Evolutionary conservation across 202 grass and related monocot genomes (phyloP).

Genomic region (Setaria viridis): DNA sequence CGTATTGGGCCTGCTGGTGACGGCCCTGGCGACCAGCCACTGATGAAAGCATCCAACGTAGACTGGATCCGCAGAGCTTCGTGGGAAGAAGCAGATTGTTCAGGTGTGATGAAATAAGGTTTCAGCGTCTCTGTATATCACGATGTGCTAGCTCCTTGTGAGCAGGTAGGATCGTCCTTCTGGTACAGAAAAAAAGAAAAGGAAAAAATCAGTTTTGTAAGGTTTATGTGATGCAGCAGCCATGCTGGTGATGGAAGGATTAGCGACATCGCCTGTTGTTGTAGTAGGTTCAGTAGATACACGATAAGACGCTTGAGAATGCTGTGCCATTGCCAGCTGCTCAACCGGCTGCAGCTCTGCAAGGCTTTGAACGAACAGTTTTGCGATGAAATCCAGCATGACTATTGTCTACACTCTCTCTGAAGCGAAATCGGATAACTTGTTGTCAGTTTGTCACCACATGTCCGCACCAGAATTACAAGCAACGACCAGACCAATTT

Average conservation of each 20-base stretch:
- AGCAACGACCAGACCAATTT: too few relatives aligned
- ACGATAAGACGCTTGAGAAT: not conserved
- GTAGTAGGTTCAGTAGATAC: slow-evolving; percentile 9
- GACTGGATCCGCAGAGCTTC: not conserved
- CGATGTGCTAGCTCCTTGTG: not conserved
- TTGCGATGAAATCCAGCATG: not conserved
- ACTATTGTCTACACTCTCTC: too few relatives aligned
- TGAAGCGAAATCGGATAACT: too few relatives aligned
- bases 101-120: slow-evolving; percentile 27
- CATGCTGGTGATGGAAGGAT: not conserved
- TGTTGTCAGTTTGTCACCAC: too few relatives aligned
- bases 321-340: not conserved
- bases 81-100: slow-evolving; percentile 8
- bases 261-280: not conserved
- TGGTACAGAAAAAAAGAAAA: not conserved
- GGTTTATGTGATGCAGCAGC: not conserved
- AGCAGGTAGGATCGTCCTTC: not conserved
- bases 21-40: slow-evolving; percentile 91
- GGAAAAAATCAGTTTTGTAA: not conserved
- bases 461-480: too few relatives aligned
- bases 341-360: not conserved
- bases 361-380: not conserved
- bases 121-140: not conserved
- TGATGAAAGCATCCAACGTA: slow-evolving; percentile 22
- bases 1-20: slow-evolving; percentile 86